phyloP scores from a whole-genome alignment of 2,329 filamentous ascomycete genomes.

The Paraconiothyrium brasiliense region DNA sequence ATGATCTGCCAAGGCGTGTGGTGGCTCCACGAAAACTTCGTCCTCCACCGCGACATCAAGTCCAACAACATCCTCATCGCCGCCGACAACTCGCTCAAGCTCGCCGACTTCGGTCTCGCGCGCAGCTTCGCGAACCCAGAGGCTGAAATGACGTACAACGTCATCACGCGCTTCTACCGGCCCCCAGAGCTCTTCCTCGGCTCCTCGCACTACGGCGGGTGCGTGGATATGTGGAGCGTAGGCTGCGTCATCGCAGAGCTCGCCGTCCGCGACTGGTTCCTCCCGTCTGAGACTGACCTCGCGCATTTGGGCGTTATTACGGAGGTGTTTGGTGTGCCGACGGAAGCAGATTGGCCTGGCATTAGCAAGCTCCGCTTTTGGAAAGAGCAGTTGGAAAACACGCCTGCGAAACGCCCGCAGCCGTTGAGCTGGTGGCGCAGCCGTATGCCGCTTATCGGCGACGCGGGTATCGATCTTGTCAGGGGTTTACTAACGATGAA shows the following conservation, averaged over 20 bases:
- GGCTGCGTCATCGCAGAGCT: conserved; percentile 94
- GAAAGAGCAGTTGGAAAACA: conserved; percentile 38
- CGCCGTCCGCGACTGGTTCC: conserved; percentile 80
- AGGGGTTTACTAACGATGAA: conserved; percentile 87
- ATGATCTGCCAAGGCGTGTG: conserved; percentile 94
- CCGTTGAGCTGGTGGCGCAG: conserved; percentile 76
- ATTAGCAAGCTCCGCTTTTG: conserved; percentile 84
- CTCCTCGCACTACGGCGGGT: conserved; percentile 86
- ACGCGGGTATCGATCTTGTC: conserved; percentile 85
- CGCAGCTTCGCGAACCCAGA: conserved; percentile 89
- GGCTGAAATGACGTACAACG: conserved; percentile 87
- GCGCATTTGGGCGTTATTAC: conserved; percentile 87
- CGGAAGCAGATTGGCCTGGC: conserved; percentile 94
- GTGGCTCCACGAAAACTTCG: conserved; percentile 95
- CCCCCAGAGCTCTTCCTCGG: conserved; percentile 94
- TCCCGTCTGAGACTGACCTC: conserved; percentile 85
- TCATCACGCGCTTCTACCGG: conserved; percentile 97
- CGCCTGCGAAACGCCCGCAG: conserved; percentile 65
- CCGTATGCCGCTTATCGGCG: conserved; percentile 81
- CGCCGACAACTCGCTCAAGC: conserved; percentile 89
- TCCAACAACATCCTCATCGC: conserved; percentile 97
- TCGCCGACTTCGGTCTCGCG: conserved; percentile 97
- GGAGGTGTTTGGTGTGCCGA: conserved; percentile 86
- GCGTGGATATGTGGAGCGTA: conserved; percentile 93
- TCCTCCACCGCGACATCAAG: conserved; percentile 98